Conservation (phyloP, 2,329 filamentous ascomycete genomes). For the Penicillium sp. region DNA sequence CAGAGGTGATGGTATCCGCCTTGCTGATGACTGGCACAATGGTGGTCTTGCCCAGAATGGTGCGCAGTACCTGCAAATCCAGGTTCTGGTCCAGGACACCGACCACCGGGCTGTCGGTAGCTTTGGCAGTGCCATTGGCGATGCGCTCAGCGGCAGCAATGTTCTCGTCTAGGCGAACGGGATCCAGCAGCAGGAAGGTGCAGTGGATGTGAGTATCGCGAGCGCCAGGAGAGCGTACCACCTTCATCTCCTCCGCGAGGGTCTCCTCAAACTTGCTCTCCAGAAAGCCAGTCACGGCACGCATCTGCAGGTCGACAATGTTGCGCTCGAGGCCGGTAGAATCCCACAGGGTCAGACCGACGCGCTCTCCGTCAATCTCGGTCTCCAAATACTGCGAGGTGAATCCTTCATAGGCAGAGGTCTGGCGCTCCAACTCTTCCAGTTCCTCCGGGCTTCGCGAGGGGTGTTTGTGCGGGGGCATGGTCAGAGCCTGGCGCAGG, state of each 20-base stretch:
- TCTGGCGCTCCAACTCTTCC: conserved; percentile 54
- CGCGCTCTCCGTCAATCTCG: conserved; percentile 86
- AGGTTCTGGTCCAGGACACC: conserved; percentile 83
- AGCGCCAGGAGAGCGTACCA: conserved; percentile 85
- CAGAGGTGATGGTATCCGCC: conserved; percentile 92
- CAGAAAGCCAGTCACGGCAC: conserved; percentile 87
- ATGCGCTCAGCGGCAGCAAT: conserved; percentile 66
- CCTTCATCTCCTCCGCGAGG: conserved; percentile 96
- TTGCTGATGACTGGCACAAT: conserved; percentile 96
- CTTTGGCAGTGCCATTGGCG: conserved; percentile 56
- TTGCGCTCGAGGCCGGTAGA: conserved; percentile 94
- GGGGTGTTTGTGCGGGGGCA: conserved; percentile 76
- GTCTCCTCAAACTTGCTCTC: conserved; percentile 99
- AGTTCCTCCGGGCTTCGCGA: conserved; percentile 61
- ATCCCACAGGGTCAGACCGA: conserved; percentile 95
- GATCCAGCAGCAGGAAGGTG: conserved; percentile 89
- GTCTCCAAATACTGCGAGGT: conserved; percentile 89
- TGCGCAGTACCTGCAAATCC: conserved; percentile 85
- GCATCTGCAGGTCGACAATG: conserved; percentile 88
- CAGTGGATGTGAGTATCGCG: conserved; percentile 98
- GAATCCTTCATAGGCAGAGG: conserved; percentile 66
- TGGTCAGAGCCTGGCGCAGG: conserved; percentile 79
- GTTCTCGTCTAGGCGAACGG: conserved; percentile 79
- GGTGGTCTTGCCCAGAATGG: conserved; percentile 88
- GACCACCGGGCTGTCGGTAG: conserved; percentile 46